Evolutionary conservation across 208 protist species (phyloP).

Genomic region (Crithidia fasciculata): DNA sequence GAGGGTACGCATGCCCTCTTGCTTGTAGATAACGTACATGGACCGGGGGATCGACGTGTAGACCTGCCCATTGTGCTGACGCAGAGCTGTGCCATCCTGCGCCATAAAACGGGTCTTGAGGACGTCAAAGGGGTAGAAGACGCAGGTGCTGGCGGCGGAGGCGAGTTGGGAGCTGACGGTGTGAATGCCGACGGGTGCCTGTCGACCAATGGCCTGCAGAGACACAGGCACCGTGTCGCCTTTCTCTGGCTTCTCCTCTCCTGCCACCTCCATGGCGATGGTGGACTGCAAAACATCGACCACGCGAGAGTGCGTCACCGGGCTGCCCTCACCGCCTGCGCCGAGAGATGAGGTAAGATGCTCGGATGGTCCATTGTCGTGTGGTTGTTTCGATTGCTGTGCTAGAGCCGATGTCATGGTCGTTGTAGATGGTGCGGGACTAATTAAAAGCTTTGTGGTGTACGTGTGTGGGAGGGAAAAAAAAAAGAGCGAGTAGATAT

Average conservation of each 20-base stretch:
- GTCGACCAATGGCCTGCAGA: conserved; percentile 43
- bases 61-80: conserved; percentile 64
- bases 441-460: too few relatives aligned
- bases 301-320: background rate
- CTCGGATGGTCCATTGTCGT: too few relatives aligned
- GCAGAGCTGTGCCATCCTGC: conserved; percentile 58
- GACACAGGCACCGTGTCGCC: conserved; percentile 10
- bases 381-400: too few relatives aligned
- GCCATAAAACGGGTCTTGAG: conserved; percentile 88
- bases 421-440: too few relatives aligned
- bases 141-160: conserved; percentile 65
- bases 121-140: conserved; percentile 92
- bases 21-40: conserved; percentile 37
- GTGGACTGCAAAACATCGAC: conserved; percentile 11
- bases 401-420: too few relatives aligned
- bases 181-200: conserved; percentile 55
- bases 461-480: too few relatives aligned
- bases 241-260: background rate
- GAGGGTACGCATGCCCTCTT: conserved; percentile 56
- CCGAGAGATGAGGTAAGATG: too few relatives aligned
- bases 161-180: conserved; percentile 72
- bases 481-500: too few relatives aligned
- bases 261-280: conserved; percentile 1
- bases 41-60: conserved; percentile 48
- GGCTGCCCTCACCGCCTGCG: background rate